Conservation (phyloP, 2,329 filamentous ascomycete genomes). For the Phaeophleospora eucalypticola region DNA sequence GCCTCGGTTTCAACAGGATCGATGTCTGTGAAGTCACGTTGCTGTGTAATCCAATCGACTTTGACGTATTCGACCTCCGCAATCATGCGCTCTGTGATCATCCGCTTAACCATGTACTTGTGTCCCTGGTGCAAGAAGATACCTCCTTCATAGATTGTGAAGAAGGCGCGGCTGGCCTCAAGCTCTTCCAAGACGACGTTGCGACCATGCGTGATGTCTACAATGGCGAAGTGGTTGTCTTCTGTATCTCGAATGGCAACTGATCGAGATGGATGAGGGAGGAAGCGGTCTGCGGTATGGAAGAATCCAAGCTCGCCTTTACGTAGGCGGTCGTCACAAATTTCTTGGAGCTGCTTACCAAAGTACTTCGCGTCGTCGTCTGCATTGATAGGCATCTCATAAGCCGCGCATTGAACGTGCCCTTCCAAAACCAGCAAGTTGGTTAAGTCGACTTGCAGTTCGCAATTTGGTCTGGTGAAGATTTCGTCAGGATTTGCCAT, state of each 20-base stretch:
- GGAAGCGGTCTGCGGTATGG: slow-evolving; percentile 83
- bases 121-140: slow-evolving; percentile 97
- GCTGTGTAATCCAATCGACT: slow-evolving; percentile 91
- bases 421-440: slow-evolving; percentile 91
- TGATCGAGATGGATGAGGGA: slow-evolving; percentile 74
- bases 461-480: slow-evolving; percentile 84
- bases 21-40: slow-evolving; percentile 89
- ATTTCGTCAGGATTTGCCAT: slow-evolving; percentile 96
- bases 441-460: slow-evolving; percentile 83
- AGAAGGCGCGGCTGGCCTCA: slow-evolving; percentile 91
- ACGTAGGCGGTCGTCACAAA: slow-evolving; percentile 70
- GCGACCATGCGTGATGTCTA: slow-evolving; percentile 76
- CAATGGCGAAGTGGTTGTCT: slow-evolving; percentile 89
- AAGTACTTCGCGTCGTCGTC: slow-evolving; percentile 75
- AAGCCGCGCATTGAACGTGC: slow-evolving; percentile 90
- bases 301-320: slow-evolving; percentile 77
- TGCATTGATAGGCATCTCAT: slow-evolving; percentile 87
- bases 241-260: slow-evolving; percentile 86
- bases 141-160: slow-evolving; percentile 92
- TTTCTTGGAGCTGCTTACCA: slow-evolving; percentile 63
- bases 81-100: slow-evolving; percentile 72
- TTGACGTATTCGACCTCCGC: slow-evolving; percentile 84
- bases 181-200: slow-evolving; percentile 90
- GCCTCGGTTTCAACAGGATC: slow-evolving; percentile 90
- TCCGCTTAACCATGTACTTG: slow-evolving; percentile 86